Percentiles rank a stretch among this genome's conserved stretches.
Conservation (phyloP, 495 filamentous ascomycete genomes). For the Penicillium cataractarum region DNA sequence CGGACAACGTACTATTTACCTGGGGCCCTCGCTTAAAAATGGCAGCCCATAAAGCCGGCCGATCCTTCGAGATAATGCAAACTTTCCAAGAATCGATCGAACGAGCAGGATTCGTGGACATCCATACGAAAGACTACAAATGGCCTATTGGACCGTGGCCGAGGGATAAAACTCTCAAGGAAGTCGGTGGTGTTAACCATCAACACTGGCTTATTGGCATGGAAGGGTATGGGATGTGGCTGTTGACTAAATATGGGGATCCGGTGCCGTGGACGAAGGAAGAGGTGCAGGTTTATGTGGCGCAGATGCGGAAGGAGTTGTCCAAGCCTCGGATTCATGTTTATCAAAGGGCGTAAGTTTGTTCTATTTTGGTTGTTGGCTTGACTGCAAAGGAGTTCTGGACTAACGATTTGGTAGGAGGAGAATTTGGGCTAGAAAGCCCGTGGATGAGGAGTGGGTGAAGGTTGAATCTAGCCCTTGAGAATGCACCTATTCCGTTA, state of each 20-base stretch:
- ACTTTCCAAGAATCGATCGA: background rate
- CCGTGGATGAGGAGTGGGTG: background rate
- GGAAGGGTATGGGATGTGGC: background rate
- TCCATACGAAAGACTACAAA: background rate
- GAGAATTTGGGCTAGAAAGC: background rate
- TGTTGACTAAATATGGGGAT: background rate
- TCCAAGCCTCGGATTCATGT: background rate
- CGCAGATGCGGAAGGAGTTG: background rate
- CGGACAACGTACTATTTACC: background rate
- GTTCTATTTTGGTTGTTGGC: background rate
- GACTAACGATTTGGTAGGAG: background rate
- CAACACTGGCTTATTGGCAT: background rate
- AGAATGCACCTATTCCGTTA: background rate
- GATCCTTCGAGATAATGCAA: background rate
- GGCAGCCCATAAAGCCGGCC: background rate
- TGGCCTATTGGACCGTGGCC: background rate
- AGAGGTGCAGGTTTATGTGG: constrained; percentile 2
- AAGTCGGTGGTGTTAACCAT: background rate
- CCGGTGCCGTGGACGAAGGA: background rate
- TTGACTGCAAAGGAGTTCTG: background rate
- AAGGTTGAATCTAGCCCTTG: background rate
- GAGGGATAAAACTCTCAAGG: background rate
- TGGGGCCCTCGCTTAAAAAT: background rate
- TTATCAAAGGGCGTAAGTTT: background rate
- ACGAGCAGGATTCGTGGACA: background rate